Conservation (phyloP, 2,329 filamentous ascomycete species). For the Alternaria triticina region DNA sequence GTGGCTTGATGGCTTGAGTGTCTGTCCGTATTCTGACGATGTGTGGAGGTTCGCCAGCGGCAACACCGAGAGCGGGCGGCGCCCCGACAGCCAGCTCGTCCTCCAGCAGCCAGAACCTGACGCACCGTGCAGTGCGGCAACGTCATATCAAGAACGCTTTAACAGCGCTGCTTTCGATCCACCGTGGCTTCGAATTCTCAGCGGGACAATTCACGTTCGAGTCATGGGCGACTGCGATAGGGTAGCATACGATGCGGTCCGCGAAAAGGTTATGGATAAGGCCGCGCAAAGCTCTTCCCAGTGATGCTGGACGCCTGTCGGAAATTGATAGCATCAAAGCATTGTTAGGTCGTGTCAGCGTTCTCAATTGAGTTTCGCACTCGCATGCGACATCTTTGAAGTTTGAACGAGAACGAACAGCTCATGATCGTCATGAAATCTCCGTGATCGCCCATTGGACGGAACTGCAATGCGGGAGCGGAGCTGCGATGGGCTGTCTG, state of each 20-base stretch:
- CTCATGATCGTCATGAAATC: conserved; percentile 19
- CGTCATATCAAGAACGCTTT: background rate
- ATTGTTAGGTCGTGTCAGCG: background rate
- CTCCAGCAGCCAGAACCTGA: background rate
- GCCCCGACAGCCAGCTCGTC: background rate
- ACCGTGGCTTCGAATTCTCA: background rate
- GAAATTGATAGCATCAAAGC: conserved; percentile 1
- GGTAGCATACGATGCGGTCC: background rate
- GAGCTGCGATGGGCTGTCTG: conserved; percentile 12
- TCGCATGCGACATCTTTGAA: conserved; percentile 7
- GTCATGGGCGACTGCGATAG: background rate
- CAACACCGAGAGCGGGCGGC: background rate
- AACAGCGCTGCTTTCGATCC: conserved; percentile 2
- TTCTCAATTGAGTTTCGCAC: conserved; percentile 1
- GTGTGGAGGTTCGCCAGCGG: background rate
- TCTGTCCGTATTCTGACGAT: background rate
- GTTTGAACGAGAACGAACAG: conserved; percentile 9
- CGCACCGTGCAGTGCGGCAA: background rate
- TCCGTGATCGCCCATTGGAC: conserved; percentile 21
- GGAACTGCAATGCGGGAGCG: conserved; percentile 12
- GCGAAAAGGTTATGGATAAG: background rate
- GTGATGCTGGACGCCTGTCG: conserved; percentile 12
- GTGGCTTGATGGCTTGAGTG: background rate
- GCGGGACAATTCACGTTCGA: background rate
- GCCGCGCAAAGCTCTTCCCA: background rate